Evolutionary conservation across 1,139 yeast genomes (phyloP).

Genomic region (Yamadazyma atlantica): DNA sequence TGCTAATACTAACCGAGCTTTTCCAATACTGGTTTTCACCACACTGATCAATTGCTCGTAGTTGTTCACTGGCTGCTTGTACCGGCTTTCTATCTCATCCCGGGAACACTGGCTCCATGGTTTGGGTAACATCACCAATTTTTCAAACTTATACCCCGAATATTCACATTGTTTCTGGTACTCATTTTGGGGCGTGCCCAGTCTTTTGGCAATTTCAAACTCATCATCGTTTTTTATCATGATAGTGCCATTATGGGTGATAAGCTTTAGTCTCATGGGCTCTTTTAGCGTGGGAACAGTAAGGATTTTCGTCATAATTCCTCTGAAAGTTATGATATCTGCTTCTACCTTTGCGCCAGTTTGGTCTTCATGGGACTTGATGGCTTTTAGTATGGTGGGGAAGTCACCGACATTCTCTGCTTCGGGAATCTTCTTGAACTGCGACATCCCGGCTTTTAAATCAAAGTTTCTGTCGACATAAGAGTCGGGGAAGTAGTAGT

Average conservation of each 20-base stretch:
- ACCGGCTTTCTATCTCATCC: constrained; percentile 62
- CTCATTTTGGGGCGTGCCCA: constrained; percentile 33
- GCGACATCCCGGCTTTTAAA: constrained; percentile 60
- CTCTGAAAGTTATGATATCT: constrained; percentile 81
- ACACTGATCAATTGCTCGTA: constrained; percentile 77
- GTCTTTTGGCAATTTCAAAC: constrained; percentile 29
- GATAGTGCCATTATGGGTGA: constrained; percentile 77
- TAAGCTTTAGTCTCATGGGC: constrained; percentile 61
- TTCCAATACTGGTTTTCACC: constrained; percentile 82
- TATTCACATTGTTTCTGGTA: constrained; percentile 48
- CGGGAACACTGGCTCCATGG: constrained; percentile 77
- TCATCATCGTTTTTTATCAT: constrained; percentile 67
- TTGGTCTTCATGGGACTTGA: constrained; percentile 54
- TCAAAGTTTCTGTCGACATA: constrained; percentile 55
- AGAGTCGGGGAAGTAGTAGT: constrained; percentile 77
- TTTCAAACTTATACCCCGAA: constrained; percentile 85
- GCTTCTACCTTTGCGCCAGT: constrained; percentile 49
- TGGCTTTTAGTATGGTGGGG: constrained; percentile 54
- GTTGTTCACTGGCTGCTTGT: constrained; percentile 58
- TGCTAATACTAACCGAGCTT: constrained; percentile 65
- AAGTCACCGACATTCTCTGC: constrained; percentile 54
- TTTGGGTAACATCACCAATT: constrained; percentile 67
- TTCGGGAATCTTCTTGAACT: constrained; percentile 58
- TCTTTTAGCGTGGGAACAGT: constrained; percentile 57
- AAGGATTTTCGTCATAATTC: constrained; percentile 70